Evolutionary conservation across 176 grass and related monocot species (phyloP).

Genomic region (Lolium multiflorum): DNA sequence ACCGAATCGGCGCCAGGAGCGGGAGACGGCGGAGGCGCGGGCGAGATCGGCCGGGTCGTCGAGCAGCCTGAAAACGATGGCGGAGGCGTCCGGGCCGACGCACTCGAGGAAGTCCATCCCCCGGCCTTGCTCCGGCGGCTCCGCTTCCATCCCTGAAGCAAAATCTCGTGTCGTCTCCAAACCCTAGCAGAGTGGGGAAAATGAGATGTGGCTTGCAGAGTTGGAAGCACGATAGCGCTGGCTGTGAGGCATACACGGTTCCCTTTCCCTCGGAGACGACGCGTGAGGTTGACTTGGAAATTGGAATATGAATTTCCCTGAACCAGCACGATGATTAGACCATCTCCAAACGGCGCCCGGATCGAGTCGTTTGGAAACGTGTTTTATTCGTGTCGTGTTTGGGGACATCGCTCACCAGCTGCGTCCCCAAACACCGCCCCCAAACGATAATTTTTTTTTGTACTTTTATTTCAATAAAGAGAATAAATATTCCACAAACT

Average conservation of each 20-base stretch:
- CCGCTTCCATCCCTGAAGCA: not conserved
- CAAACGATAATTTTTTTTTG: too few relatives aligned
- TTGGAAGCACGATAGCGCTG: not conserved
- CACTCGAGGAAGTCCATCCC: conserved; percentile 58
- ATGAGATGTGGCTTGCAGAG: not conserved
- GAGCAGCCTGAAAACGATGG: conserved; percentile 52
- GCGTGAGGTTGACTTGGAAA: not conserved
- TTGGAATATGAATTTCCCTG: too few relatives aligned
- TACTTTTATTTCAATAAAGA: too few relatives aligned
- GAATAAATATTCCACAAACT: too few relatives aligned
- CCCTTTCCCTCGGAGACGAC: not conserved
- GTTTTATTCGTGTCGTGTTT: too few relatives aligned
- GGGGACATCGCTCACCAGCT: too few relatives aligned
- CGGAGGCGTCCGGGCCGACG: conserved; percentile 50
- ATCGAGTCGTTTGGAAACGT: too few relatives aligned
- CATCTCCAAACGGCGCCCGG: too few relatives aligned
- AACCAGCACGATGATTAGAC: too few relatives aligned
- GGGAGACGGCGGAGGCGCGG: conserved; percentile 60
- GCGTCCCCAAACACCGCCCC: too few relatives aligned
- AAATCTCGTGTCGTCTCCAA: not conserved
- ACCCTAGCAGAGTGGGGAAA: not conserved
- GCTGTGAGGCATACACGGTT: too few relatives aligned
- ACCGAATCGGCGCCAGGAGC: conserved; percentile 78
- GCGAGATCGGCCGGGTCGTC: conserved; percentile 58
- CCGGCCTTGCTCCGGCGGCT: not conserved